phyloP scores from a whole-genome alignment of 257 asterid genomes.

The Solanum etuberosum region DNA sequence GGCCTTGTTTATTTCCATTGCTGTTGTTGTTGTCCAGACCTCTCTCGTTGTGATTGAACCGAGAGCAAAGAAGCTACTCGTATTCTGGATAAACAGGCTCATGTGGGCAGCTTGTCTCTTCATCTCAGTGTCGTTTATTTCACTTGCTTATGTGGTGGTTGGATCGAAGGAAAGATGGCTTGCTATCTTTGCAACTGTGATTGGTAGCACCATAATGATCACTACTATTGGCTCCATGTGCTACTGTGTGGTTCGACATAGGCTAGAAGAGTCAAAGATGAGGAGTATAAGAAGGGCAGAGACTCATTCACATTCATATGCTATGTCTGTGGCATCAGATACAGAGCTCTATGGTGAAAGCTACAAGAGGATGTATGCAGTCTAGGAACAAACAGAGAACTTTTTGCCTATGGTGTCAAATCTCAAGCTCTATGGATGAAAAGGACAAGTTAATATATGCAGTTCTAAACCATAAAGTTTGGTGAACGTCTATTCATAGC shows the following conservation, averaged over 20 bases:
- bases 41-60: slow-evolving; percentile 90
- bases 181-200: slow-evolving; percentile 64
- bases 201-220: slow-evolving; percentile 69
- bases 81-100: slow-evolving; percentile 90
- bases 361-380: slow-evolving; percentile 81
- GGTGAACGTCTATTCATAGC: background rate
- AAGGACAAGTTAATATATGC: background rate
- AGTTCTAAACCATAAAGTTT: background rate
- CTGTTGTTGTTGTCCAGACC: slow-evolving; percentile 91
- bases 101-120: slow-evolving; percentile 94
- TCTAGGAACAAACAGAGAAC: slow-evolving; percentile 9
- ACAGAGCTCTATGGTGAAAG: slow-evolving; percentile 57
- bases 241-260: slow-evolving; percentile 66
- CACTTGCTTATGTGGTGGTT: slow-evolving; percentile 75
- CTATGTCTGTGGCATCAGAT: slow-evolving; percentile 60
- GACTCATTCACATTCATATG: slow-evolving; percentile 59
- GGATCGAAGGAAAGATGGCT: slow-evolving; percentile 75
- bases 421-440: background rate
- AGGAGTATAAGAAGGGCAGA: slow-evolving; percentile 39
- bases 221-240: slow-evolving; percentile 90
- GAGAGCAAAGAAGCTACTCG: slow-evolving; percentile 72
- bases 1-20: slow-evolving; percentile 79
- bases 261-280: slow-evolving; percentile 82
- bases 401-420: background rate
- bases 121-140: slow-evolving; percentile 76